Evolutionary conservation across 164 flowering plant genomes (phyloP).

Genomic region (Chloranthus sessilifolius): DNA sequence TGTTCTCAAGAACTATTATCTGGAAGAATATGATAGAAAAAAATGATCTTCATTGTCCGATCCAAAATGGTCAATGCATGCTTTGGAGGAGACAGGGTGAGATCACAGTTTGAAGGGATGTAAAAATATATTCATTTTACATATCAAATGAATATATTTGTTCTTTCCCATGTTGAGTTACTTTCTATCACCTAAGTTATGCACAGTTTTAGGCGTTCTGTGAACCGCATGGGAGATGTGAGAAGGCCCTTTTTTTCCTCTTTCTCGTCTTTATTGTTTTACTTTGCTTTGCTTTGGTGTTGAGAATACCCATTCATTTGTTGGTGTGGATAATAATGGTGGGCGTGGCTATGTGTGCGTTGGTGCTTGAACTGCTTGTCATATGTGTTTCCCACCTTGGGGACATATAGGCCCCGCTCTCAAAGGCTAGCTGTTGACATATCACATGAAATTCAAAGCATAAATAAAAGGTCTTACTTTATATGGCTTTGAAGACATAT

Average conservation of each 20-base stretch:
- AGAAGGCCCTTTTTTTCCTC: slow-evolving; percentile 6
- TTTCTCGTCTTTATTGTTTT: not conserved
- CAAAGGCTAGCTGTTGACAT: slow-evolving; percentile 40
- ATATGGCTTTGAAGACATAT: slow-evolving; percentile 13
- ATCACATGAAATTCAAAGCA: slow-evolving; percentile 20
- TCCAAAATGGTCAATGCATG: no score
- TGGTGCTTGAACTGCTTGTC: slow-evolving; percentile 44
- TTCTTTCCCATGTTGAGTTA: no score
- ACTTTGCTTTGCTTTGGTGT: slow-evolving; percentile 19
- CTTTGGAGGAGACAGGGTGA: no score
- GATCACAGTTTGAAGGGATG: no score
- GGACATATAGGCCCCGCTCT: slow-evolving; percentile 39
- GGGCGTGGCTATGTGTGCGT: slow-evolving; percentile 34
- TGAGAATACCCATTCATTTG: slow-evolving; percentile 22
- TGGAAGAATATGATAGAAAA: no score
- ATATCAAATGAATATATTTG: not conserved
- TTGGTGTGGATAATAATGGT: slow-evolving; percentile 25
- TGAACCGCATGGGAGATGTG: slow-evolving; percentile 6
- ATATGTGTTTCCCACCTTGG: slow-evolving; percentile 51
- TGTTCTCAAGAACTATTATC: no score
- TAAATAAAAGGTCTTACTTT: slow-evolving; percentile 14
- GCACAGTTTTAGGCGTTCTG: no score
- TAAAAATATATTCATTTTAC: no score
- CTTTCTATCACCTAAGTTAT: no score
- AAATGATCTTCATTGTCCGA: not conserved